Evolutionary conservation across 306 rosid species (phyloP).

Genomic region (Prunus armeniaca): DNA sequence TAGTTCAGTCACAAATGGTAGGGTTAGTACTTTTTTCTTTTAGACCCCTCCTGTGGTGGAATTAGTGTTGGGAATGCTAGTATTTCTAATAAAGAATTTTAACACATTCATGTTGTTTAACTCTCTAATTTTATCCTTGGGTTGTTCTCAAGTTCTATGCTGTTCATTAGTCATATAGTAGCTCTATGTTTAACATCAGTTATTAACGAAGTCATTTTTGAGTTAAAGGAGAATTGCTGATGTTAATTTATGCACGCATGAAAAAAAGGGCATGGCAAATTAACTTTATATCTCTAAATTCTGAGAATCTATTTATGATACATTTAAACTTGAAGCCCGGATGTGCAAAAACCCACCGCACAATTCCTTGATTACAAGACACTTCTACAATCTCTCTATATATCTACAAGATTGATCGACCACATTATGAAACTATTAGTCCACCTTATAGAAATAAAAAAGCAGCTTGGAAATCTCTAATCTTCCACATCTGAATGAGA

Average conservation of each 20-base stretch:
- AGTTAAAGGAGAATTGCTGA: background rate
- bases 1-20: background rate
- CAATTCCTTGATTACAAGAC: background rate
- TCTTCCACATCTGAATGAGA: conserved; percentile 43
- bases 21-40: background rate
- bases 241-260: background rate
- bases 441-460: background rate
- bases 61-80: background rate
- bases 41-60: background rate
- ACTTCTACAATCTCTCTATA: background rate
- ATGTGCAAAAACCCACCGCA: background rate
- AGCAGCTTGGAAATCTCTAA: background rate
- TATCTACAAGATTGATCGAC: background rate
- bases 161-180: background rate
- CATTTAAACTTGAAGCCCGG: background rate
- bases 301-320: background rate
- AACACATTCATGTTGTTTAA: background rate
- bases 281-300: background rate
- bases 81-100: background rate
- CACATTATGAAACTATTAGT: background rate
- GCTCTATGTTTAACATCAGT: background rate
- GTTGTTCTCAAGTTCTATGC: background rate
- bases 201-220: background rate
- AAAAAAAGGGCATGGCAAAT: background rate
- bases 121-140: background rate